A percentile compares a stretch with the other conserved stretches of the same genome.
These are phyloP conservation scores for Monilinia laxa DNA, from an alignment of 2,329 filamentous ascomycete species.

Conservation along the genomic window DNA sequence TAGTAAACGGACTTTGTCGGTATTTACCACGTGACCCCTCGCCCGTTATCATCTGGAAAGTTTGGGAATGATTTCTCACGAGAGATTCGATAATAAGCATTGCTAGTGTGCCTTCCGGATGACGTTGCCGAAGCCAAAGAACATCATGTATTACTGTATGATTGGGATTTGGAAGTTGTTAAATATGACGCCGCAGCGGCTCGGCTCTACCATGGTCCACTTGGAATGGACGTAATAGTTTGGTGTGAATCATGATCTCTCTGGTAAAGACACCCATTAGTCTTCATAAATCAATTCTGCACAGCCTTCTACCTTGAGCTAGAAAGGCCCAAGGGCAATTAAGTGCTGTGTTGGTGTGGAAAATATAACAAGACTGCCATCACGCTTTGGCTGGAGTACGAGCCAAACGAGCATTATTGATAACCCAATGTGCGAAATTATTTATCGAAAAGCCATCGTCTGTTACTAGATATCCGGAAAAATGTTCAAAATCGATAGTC, in stretches of 20 bases:
- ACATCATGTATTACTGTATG: not conserved
- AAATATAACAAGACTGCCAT: not conserved
- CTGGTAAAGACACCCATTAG: not conserved
- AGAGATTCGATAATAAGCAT: not conserved
- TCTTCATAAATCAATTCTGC: not conserved
- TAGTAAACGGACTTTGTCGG: not conserved
- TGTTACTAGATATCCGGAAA: not conserved
- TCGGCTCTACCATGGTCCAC: too few species aligned
- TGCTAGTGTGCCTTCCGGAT: not conserved
- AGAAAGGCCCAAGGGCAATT: too few species aligned
- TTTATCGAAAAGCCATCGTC: not conserved
- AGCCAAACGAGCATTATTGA: not conserved
- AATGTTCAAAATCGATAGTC: not conserved
- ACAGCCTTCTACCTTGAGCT: not conserved
- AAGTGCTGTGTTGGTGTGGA: not conserved
- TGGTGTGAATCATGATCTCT: not conserved
- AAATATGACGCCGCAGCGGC: not conserved
- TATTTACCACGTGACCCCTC: not conserved
- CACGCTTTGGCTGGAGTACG: not conserved
- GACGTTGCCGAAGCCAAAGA: not conserved
- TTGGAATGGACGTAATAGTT: not conserved
- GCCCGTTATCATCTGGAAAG: not conserved
- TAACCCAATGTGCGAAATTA: too few species aligned
- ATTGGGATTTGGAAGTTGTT: not conserved
- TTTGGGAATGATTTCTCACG: not conserved